Evolutionary conservation across 805 yeast species (phyloP).

Genomic region (Candida piceae): DNA sequence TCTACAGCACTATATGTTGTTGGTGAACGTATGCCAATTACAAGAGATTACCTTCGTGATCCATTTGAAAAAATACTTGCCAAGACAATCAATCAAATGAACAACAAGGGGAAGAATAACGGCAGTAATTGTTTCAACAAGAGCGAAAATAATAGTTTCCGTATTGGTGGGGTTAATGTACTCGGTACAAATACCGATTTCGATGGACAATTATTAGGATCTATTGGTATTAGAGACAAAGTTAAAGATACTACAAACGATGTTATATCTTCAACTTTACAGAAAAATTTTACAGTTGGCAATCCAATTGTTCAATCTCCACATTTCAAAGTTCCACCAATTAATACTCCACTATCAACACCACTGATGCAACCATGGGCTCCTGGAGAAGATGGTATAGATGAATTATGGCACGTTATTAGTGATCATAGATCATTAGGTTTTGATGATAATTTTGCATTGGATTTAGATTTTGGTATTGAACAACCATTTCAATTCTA

Average conservation of each 20-base stretch:
- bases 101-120: slow-evolving; percentile 3
- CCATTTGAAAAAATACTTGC: slow-evolving; percentile 17
- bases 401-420: slow-evolving; percentile 18
- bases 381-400: slow-evolving; percentile 7
- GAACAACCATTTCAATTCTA: neutral
- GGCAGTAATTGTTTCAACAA: too few species aligned
- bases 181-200: slow-evolving; percentile 5
- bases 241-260: neutral
- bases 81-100: slow-evolving; percentile 17
- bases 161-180: slow-evolving; percentile 13
- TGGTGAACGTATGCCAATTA: slow-evolving; percentile 22
- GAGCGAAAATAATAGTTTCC: neutral
- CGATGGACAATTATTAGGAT: slow-evolving; percentile 2
- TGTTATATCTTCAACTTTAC: too few species aligned
- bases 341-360: neutral
- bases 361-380: neutral
- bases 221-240: slow-evolving; percentile 2
- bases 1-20: slow-evolving; percentile 21
- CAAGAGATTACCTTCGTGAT: slow-evolving; percentile 16
- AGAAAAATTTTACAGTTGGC: neutral
- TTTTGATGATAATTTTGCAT: slow-evolving; percentile 4
- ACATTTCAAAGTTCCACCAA: neutral
- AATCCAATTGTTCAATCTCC: neutral
- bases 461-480: slow-evolving; percentile 8
- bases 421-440: slow-evolving; percentile 14